Conservation (phyloP, 768 basidiomycete genomes). For the Kwoniella sp. region DNA sequence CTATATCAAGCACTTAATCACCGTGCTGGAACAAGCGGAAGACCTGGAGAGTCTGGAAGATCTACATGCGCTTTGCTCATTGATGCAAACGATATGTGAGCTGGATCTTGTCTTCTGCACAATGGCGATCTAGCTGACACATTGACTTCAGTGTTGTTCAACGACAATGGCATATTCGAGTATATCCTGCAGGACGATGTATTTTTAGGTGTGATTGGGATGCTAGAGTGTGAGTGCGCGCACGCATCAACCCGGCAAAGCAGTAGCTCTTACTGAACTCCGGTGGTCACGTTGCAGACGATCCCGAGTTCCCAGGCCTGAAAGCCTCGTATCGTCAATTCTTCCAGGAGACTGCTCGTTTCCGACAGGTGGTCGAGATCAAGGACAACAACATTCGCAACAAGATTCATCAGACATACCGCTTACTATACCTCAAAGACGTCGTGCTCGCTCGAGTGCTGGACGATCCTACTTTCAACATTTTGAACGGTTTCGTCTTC, state of each 20-base stretch:
- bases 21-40: constrained; percentile 83
- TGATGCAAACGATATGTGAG: constrained; percentile 93
- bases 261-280: not conserved
- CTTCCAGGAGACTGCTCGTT: constrained; percentile 76
- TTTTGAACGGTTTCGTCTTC: constrained; percentile 94
- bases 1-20: constrained; percentile 83
- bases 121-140: not conserved
- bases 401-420: constrained; percentile 96
- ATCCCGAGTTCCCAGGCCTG: constrained; percentile 93
- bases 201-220: constrained; percentile 89
- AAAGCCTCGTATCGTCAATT: constrained; percentile 98
- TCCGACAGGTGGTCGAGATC: constrained; percentile 85
- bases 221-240: constrained; percentile 85
- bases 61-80: constrained; percentile 82
- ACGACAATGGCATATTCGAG: constrained; percentile 92
- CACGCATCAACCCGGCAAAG: not conserved
- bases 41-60: constrained; percentile 89
- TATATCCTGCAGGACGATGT: constrained; percentile 90
- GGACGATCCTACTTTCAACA: constrained; percentile 95
- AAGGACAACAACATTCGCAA: constrained; percentile 72
- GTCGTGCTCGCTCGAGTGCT: constrained; percentile 92
- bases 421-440: constrained; percentile 95
- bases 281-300: constrained; percentile 65
- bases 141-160: constrained; percentile 72
- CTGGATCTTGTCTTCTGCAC: constrained; percentile 27